Base-by-base conservation (phyloP, 306 rosid species). In the Cucurbita ficifolia region DNA sequence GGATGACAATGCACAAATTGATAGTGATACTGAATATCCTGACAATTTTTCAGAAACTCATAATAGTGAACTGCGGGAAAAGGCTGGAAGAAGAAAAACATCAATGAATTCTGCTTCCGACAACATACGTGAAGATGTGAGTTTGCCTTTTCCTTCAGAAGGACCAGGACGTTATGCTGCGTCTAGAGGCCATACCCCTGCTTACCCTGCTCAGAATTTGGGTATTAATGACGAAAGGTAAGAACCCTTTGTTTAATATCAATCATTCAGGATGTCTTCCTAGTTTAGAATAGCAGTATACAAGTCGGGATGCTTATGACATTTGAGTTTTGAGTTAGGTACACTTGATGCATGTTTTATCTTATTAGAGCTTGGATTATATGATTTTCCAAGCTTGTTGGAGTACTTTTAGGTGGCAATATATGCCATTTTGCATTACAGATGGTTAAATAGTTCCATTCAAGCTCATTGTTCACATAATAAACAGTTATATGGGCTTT, bases 221-320 rank as follows among this genome's bases (percentile, higher is more conserved):
- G 61, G 84, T 46, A 24, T 82, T 16, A 70, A n/a, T n/a, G 94
- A 87, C 16, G 89, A 90, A 82, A 92, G 98, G 98, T 92, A 80
- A 63, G 75, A 7, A 19, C 5, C 35, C 1, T 72, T 53, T 43
- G 59, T 21, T 18, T 11, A 39, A 52, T 21, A n/a, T 19, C 19
- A 55, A 54, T 38, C 52, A 21, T 38, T 52, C 38, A 40, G 52
- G 52, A 46, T 33, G 33, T 29, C 33, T 29, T 2, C 33, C 33
- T 29, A 29, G 33, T 29, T 29, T 29, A 29, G 33, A 29, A 29
- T 29, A 29, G 33, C 33, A 29, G 33, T 29, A 29, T 38, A 48
- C 57, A 22, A 8, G 10, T 16, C 17, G 8, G 39, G 14, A 69
- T 22, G 24, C 42, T 43, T 29, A 29, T 45, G 33, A 22, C 48